Conservation (phyloP, 1,139 yeast genomes). For the Trichomonascaceae sp. region DNA sequence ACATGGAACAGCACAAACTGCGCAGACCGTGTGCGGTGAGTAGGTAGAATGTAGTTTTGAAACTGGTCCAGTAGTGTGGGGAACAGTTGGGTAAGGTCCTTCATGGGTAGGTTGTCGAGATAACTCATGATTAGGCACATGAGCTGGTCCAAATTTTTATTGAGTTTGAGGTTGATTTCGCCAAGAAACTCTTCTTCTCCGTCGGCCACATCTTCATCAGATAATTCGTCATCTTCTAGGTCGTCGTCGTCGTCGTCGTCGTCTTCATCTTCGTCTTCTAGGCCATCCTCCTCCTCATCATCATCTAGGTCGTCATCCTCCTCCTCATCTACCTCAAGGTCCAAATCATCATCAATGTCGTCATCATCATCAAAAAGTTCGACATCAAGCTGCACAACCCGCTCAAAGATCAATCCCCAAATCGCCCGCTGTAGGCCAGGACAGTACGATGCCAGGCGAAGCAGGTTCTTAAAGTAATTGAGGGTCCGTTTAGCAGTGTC, state of each 20-base stretch:
- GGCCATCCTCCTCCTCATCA: conserved; percentile 19
- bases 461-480: conserved; percentile 53
- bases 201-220: conserved; percentile 11
- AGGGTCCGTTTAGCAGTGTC: conserved; percentile 41
- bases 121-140: conserved; percentile 41
- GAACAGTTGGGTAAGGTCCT: conserved; percentile 58
- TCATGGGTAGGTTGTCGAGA: conserved; percentile 39
- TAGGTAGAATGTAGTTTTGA: conserved; percentile 72
- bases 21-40: conserved; percentile 82
- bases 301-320: conserved; percentile 32
- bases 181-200: conserved; percentile 11
- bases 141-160: conserved; percentile 50
- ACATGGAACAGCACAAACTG: conserved; percentile 76
- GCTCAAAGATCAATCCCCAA: conserved; percentile 73
- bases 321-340: conserved; percentile 43
- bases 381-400: conserved; percentile 80
- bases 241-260: conserved; percentile 5
- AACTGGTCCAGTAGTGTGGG: conserved; percentile 66
- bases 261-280: conserved; percentile 9
- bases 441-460: conserved; percentile 51
- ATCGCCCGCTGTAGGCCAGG: conserved; percentile 53
- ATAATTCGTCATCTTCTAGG: conserved; percentile 10
- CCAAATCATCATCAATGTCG: conserved; percentile 69
- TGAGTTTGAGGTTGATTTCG: conserved; percentile 7
- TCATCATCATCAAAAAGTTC: conserved; percentile 83